Evolutionary conservation across 2,329 filamentous ascomycete genomes (phyloP).

Genomic region (Daldinia sp.): DNA sequence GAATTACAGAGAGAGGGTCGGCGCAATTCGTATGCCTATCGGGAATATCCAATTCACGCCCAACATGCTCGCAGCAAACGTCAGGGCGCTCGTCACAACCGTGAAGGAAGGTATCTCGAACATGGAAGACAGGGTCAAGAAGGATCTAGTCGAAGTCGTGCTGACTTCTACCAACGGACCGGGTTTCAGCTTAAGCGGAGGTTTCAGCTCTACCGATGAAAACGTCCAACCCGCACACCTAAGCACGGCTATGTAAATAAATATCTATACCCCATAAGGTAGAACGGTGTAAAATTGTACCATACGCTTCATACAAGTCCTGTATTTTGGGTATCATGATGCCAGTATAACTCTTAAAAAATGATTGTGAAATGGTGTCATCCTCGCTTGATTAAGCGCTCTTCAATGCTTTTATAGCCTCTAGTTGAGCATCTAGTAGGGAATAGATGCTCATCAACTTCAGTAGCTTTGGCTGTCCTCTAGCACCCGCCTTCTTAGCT

Average conservation of each 20-base stretch:
- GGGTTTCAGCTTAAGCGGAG: conserved; percentile 85
- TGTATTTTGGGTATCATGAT: conserved; percentile 36
- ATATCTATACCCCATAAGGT: conserved; percentile 19
- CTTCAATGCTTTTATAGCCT: conserved; percentile 61
- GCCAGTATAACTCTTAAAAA: conserved; percentile 9
- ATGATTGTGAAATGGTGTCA: not conserved
- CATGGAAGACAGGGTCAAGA: conserved; percentile 70
- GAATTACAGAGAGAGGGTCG: conserved; percentile 85
- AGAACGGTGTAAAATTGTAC: conserved; percentile 24
- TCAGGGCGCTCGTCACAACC: conserved; percentile 77
- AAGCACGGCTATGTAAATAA: conserved; percentile 65
- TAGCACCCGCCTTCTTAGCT: conserved; percentile 52
- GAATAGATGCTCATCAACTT: conserved; percentile 63
- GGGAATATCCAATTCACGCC: conserved; percentile 91
- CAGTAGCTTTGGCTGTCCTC: conserved; percentile 57
- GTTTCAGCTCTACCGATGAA: conserved; percentile 71
- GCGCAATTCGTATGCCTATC: conserved; percentile 87
- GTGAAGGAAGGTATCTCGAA: conserved; percentile 79
- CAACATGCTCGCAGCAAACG: conserved; percentile 83
- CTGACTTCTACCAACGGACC: conserved; percentile 88
- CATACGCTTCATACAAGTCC: conserved; percentile 26
- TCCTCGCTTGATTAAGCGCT: conserved; percentile 40
- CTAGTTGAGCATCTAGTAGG: conserved; percentile 59
- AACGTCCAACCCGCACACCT: conserved; percentile 62
- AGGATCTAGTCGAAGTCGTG: conserved; percentile 79